These are phyloP conservation scores for Trichoderma aggressivum DNA, from an alignment of 2,329 filamentous ascomycete genomes.

Conservation along the genomic window DNA sequence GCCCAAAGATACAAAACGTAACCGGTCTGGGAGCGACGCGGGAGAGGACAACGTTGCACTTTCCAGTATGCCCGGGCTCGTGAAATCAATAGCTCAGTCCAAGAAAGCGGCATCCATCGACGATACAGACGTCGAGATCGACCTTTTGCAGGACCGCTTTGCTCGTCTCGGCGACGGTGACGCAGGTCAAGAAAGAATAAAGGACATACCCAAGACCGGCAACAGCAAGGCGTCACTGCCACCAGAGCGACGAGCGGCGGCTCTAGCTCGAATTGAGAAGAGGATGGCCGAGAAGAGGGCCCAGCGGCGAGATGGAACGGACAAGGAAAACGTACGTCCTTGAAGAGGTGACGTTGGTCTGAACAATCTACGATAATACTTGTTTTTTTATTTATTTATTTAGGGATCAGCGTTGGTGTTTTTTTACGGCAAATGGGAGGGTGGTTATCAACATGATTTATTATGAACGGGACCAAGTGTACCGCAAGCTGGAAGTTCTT, in stretches of 20 bases:
- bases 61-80: slow-evolving; percentile 29
- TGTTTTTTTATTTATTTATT: neutral
- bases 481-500: neutral
- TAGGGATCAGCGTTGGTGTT: slow-evolving; percentile 26
- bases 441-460: neutral
- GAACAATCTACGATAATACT: neutral
- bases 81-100: slow-evolving; percentile 25
- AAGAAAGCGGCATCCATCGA: slow-evolving; percentile 20
- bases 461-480: neutral
- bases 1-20: slow-evolving; percentile 35
- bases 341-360: slow-evolving; percentile 20
- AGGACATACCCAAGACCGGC: slow-evolving; percentile 26
- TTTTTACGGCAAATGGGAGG: slow-evolving; percentile 18
- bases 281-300: slow-evolving; percentile 50
- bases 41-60: slow-evolving; percentile 26
- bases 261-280: slow-evolving; percentile 52
- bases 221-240: slow-evolving; percentile 43
- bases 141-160: slow-evolving; percentile 46
- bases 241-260: slow-evolving; percentile 51
- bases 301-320: slow-evolving; percentile 32
- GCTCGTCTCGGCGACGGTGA: slow-evolving; percentile 43
- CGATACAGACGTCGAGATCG: slow-evolving; percentile 38
- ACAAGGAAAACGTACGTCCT: slow-evolving; percentile 53
- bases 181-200: slow-evolving; percentile 17
- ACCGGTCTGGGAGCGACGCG: slow-evolving; percentile 30